A percentile compares a stretch with the other conserved stretches of the same genome.
These are phyloP conservation scores for Neoscytalidium dimidiatum DNA, from an alignment of 2,329 filamentous ascomycete species.

Conservation along the genomic window DNA sequence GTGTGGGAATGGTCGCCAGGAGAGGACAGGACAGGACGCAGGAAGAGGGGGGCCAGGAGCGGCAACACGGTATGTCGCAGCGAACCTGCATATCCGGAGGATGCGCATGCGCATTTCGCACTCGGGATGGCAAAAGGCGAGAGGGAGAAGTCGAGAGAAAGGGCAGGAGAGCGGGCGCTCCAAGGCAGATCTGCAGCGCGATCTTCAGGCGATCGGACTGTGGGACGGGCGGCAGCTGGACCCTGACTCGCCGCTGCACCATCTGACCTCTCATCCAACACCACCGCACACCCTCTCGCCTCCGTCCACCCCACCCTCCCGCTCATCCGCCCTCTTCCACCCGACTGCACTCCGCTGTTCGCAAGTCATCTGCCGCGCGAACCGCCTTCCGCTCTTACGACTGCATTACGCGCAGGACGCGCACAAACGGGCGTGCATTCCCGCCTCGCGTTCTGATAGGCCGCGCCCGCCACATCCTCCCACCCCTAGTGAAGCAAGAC, in stretches of 20 bases:
- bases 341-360: too few relatives aligned
- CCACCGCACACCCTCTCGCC: background rate
- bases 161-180: too few relatives aligned
- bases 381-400: background rate
- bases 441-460: background rate
- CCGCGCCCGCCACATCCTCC: background rate
- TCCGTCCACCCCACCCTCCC: background rate
- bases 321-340: background rate
- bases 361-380: background rate
- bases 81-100: background rate
- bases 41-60: background rate
- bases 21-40: background rate
- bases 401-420: constrained; percentile 15
- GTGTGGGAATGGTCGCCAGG: background rate
- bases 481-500: background rate
- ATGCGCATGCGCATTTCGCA: background rate
- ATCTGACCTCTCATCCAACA: constrained; percentile 16
- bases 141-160: background rate
- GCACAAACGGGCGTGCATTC: constrained; percentile 3
- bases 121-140: background rate
- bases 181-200: background rate
- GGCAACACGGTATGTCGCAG: too few relatives aligned
- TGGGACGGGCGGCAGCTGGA: background rate
- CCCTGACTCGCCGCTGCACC: constrained; percentile 8
- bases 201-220: constrained; percentile 2